phyloP scores from a whole-genome alignment of 1,284 basidiomycete genomes.

The Porodaedalea pini region DNA sequence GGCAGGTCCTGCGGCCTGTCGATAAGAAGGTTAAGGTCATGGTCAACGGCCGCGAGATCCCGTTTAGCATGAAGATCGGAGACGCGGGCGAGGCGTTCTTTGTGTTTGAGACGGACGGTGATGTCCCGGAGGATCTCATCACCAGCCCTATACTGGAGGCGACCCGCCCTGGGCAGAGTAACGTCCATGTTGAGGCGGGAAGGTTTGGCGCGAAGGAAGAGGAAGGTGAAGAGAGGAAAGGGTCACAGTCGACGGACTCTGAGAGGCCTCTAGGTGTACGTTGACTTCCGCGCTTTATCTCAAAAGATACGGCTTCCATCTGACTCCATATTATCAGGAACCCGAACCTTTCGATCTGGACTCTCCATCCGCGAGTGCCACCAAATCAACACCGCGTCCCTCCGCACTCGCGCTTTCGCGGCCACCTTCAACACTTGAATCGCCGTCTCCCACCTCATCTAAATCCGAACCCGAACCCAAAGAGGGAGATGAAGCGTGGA shows the following conservation, averaged over 20 bases:
- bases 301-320: not conserved
- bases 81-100: conserved; percentile 99
- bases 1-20: conserved; percentile 89
- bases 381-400: not conserved
- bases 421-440: not conserved
- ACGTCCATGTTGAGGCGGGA: conserved; percentile 33
- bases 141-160: conserved; percentile 86
- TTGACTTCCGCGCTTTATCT: not conserved
- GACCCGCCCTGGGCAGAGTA: conserved; percentile 43
- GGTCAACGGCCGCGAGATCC: conserved; percentile 78
- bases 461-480: not conserved
- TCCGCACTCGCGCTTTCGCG: not conserved
- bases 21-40: conserved; percentile 92
- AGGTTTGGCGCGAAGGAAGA: conserved; percentile 44
- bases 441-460: conserved; percentile 26
- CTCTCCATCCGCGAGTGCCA: not conserved
- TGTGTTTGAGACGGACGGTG: conserved; percentile 94
- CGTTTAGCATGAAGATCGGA: conserved; percentile 98
- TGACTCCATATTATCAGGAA: conserved; percentile 2
- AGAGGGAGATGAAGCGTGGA: not conserved
- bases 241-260: conserved; percentile 12
- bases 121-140: conserved; percentile 89
- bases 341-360: conserved; percentile 18
- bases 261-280: conserved; percentile 17
- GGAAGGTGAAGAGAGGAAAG: conserved; percentile 25